Evolutionary conservation across 345 rosid genomes (phyloP).

Genomic region (Physaria fendleri): DNA sequence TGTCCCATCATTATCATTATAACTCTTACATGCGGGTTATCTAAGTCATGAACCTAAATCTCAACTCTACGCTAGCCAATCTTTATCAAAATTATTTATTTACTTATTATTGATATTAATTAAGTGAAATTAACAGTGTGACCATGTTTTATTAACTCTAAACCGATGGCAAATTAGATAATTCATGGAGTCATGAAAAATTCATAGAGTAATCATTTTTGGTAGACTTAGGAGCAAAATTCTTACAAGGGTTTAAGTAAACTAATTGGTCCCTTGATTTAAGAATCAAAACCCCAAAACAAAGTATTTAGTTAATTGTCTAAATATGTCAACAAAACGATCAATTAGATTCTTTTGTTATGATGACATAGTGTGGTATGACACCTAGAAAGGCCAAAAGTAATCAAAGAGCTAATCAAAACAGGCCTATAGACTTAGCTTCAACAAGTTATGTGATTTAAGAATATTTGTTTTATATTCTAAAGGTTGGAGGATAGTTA

Average conservation of each 20-base stretch:
- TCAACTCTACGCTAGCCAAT: slow-evolving; percentile 8
- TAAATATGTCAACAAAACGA: slow-evolving; percentile 21
- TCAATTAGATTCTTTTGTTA: slow-evolving; percentile 24
- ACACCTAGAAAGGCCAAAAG: slow-evolving; percentile 25
- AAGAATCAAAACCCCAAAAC: slow-evolving; percentile 13
- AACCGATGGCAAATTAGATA: neutral
- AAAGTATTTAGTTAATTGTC: slow-evolving; percentile 2
- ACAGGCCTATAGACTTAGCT: slow-evolving; percentile 10
- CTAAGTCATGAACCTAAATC: neutral
- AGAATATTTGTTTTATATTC: slow-evolving; percentile 8
- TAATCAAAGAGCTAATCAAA: slow-evolving; percentile 25
- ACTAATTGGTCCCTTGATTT: slow-evolving; percentile 5
- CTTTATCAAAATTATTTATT: neutral
- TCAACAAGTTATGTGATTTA: slow-evolving; percentile 19
- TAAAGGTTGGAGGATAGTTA: slow-evolving; percentile 16
- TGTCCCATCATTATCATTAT: neutral
- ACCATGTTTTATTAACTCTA: neutral
- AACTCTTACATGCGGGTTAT: neutral
- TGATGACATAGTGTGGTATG: slow-evolving; percentile 26
- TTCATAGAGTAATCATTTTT: slow-evolving; percentile 9
- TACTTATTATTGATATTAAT: neutral
- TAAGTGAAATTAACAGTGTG: neutral
- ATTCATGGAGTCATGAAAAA: neutral
- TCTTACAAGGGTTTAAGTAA: slow-evolving; percentile 23
- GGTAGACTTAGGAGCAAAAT: slow-evolving; percentile 4